phyloP scores from a whole-genome alignment of 164 flowering plant species.

The Tinospora cordifolia region DNA sequence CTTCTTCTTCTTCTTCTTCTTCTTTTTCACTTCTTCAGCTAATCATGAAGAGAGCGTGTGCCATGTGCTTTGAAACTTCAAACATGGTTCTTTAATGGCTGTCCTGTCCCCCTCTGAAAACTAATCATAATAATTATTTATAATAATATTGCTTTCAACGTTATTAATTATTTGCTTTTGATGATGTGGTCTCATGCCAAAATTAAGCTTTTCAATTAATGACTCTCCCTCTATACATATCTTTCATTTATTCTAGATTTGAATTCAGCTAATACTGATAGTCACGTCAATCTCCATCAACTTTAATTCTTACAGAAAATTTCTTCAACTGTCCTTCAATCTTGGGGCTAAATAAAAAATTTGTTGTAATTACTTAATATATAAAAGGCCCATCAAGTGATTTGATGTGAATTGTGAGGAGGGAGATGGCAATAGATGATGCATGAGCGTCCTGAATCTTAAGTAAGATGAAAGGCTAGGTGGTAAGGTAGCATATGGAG shows the following conservation, averaged over 20 bases:
- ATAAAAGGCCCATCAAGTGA: not conserved
- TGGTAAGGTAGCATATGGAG: not conserved
- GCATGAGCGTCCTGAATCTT: not conserved
- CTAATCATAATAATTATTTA: too few species aligned
- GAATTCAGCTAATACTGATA: not conserved
- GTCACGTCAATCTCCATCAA: not conserved
- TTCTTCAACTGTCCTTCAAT: too few species aligned
- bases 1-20: too few species aligned
- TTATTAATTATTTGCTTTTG: not conserved
- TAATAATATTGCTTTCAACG: too few species aligned
- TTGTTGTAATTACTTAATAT: too few species aligned
- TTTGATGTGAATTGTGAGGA: not conserved
- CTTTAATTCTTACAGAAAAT: too few species aligned
- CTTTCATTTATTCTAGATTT: not conserved
- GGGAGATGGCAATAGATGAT: not conserved
- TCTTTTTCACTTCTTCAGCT: not conserved
- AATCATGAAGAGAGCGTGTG: conserved; percentile 6
- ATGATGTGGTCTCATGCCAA: not conserved
- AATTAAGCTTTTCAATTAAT: not conserved
- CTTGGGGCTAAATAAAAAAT: too few species aligned
- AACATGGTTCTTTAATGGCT: not conserved
- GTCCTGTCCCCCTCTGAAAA: not conserved
- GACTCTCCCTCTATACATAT: too few species aligned
- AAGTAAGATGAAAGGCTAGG: not conserved
- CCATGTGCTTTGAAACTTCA: conserved; percentile 6